phyloP scores from a whole-genome alignment of 2,329 filamentous ascomycete species.

The Nemania diffusa region DNA sequence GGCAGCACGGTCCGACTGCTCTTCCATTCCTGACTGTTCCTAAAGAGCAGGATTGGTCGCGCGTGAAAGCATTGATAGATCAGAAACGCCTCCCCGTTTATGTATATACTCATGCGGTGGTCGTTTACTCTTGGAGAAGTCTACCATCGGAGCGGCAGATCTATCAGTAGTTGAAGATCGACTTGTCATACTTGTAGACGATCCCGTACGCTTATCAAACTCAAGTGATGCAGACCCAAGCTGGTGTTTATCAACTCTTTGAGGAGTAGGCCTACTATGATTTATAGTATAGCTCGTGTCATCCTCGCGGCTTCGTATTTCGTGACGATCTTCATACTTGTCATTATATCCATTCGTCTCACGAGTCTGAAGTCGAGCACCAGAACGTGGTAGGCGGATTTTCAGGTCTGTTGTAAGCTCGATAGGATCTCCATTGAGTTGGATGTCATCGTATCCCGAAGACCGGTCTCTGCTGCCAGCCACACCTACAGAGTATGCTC shows the following conservation, averaged over 20 bases:
- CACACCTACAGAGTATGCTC: neutral
- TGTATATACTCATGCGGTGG: constrained; percentile 5
- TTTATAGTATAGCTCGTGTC: neutral
- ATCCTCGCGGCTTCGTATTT: neutral
- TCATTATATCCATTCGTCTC: neutral
- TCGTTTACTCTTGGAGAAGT: neutral
- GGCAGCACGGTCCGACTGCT: neutral
- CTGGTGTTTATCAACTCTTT: neutral
- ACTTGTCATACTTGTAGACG: neutral
- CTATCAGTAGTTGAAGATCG: neutral
- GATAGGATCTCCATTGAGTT: neutral
- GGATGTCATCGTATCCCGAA: neutral
- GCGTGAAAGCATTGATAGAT: neutral
- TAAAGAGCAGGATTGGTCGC: neutral
- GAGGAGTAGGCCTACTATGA: neutral
- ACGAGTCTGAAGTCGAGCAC: neutral
- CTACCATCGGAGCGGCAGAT: neutral
- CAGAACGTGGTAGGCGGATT: neutral
- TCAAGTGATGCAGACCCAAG: neutral
- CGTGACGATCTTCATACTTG: neutral
- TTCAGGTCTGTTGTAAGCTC: neutral
- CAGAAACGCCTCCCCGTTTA: neutral
- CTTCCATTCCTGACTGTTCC: neutral
- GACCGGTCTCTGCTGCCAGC: neutral
- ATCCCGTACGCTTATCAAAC: neutral